Evolutionary conservation across 2,329 filamentous ascomycete genomes (phyloP), one percentile per base, ranked within the genome.

Genomic region (Metarhizium humberi): DNA sequence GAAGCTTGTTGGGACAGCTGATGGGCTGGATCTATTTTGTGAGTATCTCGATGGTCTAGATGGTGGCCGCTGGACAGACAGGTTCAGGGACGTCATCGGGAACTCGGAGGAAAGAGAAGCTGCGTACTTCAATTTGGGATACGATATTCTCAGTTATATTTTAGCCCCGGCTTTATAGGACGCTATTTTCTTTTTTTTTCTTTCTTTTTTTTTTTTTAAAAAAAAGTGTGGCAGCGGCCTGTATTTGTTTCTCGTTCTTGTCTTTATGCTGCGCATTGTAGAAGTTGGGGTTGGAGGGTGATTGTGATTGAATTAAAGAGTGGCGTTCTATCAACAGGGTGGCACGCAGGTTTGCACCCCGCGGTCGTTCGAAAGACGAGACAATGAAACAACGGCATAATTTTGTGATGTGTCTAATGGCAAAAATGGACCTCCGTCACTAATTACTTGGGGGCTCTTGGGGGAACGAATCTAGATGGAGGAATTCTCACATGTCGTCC

Each of bases 131-230:
- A 67, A 71, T 47, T 63, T 81, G 51, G 76, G 76, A 10, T 84
- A 85, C 57, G 69, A 74, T 10, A 74, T 85, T 42, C 61, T 86
- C 36, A 74, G 77, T 53, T 79, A 79, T 60, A 76, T 79, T 49
- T 64, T 85, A 25, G 67, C 73, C 11, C 76, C 78, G 18, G 75
- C 75, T 4, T 58, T 84, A 18, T 85, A 55, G 30, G 45, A 46
- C 20, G 13, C 16, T 7, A 14, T 25, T 30, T 10, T n/a, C 2
- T 48, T n/a, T 10, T n/a, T 8, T 48, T n/a, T 14, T 25, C 3
- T 25, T 25, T 25, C 1, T 25, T 20, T 20, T 20, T 25, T 25
- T 3, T 25, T 20, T 20, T 20, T 30, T 3, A 48, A 14, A 25
- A 25, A 25, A 4, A 25, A 10, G 8, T 2, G 42, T 45, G 42